These are phyloP conservation scores for Salicornia ramosissima DNA, from an alignment of 148 eudicot genomes.

Conservation along the genomic window DNA sequence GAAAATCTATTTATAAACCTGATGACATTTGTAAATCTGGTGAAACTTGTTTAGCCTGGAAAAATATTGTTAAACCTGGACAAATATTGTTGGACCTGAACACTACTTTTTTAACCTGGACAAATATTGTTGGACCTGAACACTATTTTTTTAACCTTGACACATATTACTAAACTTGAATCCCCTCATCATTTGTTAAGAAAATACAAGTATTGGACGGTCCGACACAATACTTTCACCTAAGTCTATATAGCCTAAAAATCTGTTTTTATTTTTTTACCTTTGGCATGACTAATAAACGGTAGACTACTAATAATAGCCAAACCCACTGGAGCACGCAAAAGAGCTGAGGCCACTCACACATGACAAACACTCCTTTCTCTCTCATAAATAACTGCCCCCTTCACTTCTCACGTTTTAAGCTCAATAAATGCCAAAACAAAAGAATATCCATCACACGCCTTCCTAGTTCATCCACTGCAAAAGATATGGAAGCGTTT, in stretches of 20 bases:
- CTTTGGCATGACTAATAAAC: constrained; percentile 1
- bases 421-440: constrained; percentile 34
- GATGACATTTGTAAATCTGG: too few species aligned
- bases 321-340: constrained; percentile 34
- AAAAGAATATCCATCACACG: constrained; percentile 35
- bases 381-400: constrained; percentile 11
- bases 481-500: constrained; percentile 17
- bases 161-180: too few species aligned
- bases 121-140: too few species aligned
- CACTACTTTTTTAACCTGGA: too few species aligned
- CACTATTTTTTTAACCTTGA: too few species aligned
- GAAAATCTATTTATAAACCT: too few species aligned
- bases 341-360: constrained; percentile 26
- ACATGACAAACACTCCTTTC: neutral
- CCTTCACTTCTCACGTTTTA: constrained; percentile 17
- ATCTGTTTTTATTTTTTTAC: neutral
- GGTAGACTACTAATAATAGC: constrained; percentile 22
- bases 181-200: too few species aligned
- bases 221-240: too few species aligned
- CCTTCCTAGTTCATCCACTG: constrained; percentile 22
- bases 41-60: too few species aligned
- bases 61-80: too few species aligned
- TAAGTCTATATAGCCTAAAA: neutral
- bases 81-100: too few species aligned
- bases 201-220: too few species aligned